Conservation (phyloP, 768 basidiomycete species). For the Lyophyllum decastes region DNA sequence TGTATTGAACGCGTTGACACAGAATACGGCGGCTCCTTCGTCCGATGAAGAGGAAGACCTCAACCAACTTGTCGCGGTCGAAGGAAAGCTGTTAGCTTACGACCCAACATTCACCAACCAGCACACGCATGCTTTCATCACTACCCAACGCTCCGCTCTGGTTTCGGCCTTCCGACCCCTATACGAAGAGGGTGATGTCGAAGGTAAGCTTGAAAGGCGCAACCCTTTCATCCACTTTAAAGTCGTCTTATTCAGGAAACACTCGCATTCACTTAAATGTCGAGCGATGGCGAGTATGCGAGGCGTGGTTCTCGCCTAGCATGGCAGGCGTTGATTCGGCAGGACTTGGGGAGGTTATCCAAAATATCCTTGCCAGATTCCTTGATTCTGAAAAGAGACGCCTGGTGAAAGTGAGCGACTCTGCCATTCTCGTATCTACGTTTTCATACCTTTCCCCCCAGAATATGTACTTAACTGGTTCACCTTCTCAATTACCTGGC, state of each 20-base stretch:
- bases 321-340: constrained; percentile 96
- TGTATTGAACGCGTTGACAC: neutral
- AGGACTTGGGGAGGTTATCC: constrained; percentile 90
- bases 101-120: constrained; percentile 84
- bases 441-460: constrained; percentile 26
- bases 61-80: constrained; percentile 67
- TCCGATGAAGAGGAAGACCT: constrained; percentile 93
- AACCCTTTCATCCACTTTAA: neutral
- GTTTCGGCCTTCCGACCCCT: constrained; percentile 82
- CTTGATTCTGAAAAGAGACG: constrained; percentile 63
- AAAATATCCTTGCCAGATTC: constrained; percentile 78
- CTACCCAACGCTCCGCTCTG: constrained; percentile 79
- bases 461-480: constrained; percentile 92
- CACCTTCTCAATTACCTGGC: constrained; percentile 73
- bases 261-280: constrained; percentile 86
- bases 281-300: constrained; percentile 89
- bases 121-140: constrained; percentile 79
- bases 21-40: constrained; percentile 73
- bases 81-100: constrained; percentile 76
- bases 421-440: neutral
- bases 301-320: constrained; percentile 89
- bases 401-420: constrained; percentile 65
- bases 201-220: constrained; percentile 38
- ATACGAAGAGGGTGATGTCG: constrained; percentile 75
- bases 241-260: constrained; percentile 39